Evolutionary conservation across 768 basidiomycete species (phyloP), one percentile per base, ranked within the genome.

Genomic region (Rhodocollybia butyracea): DNA sequence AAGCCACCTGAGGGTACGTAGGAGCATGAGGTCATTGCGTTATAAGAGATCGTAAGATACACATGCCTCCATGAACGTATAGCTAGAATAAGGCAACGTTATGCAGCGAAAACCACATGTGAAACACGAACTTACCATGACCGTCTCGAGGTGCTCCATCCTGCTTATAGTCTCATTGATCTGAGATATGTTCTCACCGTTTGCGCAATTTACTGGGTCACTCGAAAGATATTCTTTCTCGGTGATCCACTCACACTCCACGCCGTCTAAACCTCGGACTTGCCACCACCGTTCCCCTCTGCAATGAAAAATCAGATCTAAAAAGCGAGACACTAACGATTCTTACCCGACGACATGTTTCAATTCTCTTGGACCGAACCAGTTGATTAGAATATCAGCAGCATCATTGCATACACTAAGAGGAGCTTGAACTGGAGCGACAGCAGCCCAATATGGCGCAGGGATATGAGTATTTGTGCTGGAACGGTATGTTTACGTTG

Each of bases 231-330:
- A 77, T 34, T 78, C 73, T 59, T 76, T 76, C 61, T 83, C 76
- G 1, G 82, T 78, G 27, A 84, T 73, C 83, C 82, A 84, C 64
- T 84, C 83, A 2, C 72, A 81, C 57, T 89, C 86, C 1, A 89
- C 71, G 2, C 88, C 88, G 53, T 82, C 78, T 29, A 88, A 69
- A 6, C 86, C 85, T 50, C 32, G 77, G 30, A 90, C 83, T 68
- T 91, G 89, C 91, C 89, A 91, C 91, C 89, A 93, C 54, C 84
- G 76, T 55, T 82, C 81, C 2, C 89, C 91, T 26, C n/a, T n/a
- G n/a, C n/a, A n/a, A n/a, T n/a, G n/a, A n/a, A n/a, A n/a, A n/a
- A n/a, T n/a, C n/a, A n/a, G n/a, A n/a, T n/a, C n/a, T n/a, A n/a
- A n/a, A n/a, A n/a, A n/a, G n/a, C n/a, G n/a, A n/a, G n/a, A n/a